Base-by-base conservation (phyloP, 2,329 filamentous ascomycete genomes). In the Trichoderma hamatum region DNA sequence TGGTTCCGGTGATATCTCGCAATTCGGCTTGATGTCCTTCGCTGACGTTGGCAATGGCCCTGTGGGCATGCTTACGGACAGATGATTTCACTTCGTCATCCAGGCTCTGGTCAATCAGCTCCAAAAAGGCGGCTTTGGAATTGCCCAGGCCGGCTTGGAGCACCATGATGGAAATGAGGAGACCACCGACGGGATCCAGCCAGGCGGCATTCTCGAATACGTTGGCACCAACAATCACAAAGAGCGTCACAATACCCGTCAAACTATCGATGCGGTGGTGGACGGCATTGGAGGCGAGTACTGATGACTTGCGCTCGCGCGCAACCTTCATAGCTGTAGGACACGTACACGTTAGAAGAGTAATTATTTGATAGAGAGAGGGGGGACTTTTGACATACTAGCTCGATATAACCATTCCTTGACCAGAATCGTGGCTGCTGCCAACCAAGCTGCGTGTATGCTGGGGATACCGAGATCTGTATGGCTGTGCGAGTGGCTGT, bases 321-420 rank as follows among this genome's bases (percentile, higher is more conserved):
- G 96, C 96, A 70, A 99, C 89, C 83, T 97, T 98, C 90, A 98
- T 96, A 63, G 93, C 93, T 96, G 72, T 43, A 71, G 43, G 54
- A 11, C 54, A 36, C 24, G 51, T 14, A 46, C 54, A 9, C 34
- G 62, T 66, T 36, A 66, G 62, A 34, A 26, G 30, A 30, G 9
- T 6, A 24, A 21, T 9, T 69, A 54, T n/a, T 16, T 49, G 49
- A 21, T 32, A n/a, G 49, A 16, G 46, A 16, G 39, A 32, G 43
- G 11, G 55, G 59, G 56, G 43, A n/a, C 11, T 24, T 49, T 49
- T 24, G 46, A 88, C 92, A 84, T 89, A 96, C 95, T 99, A 72
- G 95, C 93, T 83, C 92, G 90, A 78, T 98, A 99, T 30, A 99
- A 84, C 93, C 94, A 99, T 81, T 99, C 96, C 82, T 99, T 99